Base-by-base conservation (phyloP, 2,329 filamentous ascomycete genomes). In the Dryadomyces quercus-mongolicae region DNA sequence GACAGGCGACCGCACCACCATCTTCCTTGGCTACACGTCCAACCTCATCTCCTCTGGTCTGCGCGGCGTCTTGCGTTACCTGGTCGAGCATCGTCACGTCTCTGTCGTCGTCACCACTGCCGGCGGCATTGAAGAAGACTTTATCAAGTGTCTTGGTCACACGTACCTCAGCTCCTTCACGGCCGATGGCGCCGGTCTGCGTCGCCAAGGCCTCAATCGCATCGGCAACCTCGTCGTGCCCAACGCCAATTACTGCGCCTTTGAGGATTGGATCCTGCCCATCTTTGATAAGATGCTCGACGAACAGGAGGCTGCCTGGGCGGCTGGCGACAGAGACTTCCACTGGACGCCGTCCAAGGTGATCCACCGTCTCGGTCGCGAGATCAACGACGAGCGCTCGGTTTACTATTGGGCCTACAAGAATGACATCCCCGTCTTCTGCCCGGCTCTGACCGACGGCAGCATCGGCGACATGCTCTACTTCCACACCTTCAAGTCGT, bases 391-490 rank as follows among this genome's bases (percentile, higher is more conserved):
- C 67, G 88, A 95, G 70, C 77, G 84, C 16, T 94, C 87, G 1
- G 90, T 97, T 21, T 93, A 91, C 67, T 96, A 97, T 74, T 98
- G 93, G 93, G 92, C 92, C 1, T 94, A 86, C 73, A 93, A 91
- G 72, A 97, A 98, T 71, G 76, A 93, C 67, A 97, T 98, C 55
- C 93, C 93, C 1, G 86, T 98, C 16, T 98, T 98, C 74, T 97
- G 92, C 65, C 93, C 93, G 0, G 93, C 93, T 6, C 74, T 98
- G 62, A 98, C 93, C 0, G 93, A 98, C 65, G 93, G 93, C 18
- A 95, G 88, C 62, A 71, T 98, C 20, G 93, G 93, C 5, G 93
- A 98, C 68, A 98, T 98, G 93, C 76, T 98, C 44, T 97, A 96
- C 71, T 97, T 98, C 68, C 92, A 98, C 72, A 95, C 91, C 1